Conservation (phyloP, 129 eudicot species). For the Helianthus annuus region HanXRQr2.0-SUNRISE NC_035438.2:83369921-83370420, state of each 20-base stretch:
- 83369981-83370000: too few species aligned
- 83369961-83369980: not conserved
- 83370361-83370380: constrained; percentile 50
- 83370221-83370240: constrained; percentile 66
- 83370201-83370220: constrained; percentile 93
- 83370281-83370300: not conserved
- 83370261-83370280: constrained; percentile 50
- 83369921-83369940: not conserved
- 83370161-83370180: constrained; percentile 67
- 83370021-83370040: too few species aligned
- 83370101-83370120: not conserved
- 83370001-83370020: too few species aligned
- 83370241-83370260: constrained; percentile 76
- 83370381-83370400: constrained; percentile 70
- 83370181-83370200: constrained; percentile 73
- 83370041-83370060: too few species aligned
- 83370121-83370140: not conserved
- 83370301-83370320: not conserved
- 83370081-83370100: too few species aligned
- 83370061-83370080: too few species aligned
- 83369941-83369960: not conserved
- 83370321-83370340: not conserved
- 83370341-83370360: constrained; percentile 44
- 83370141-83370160: constrained; percentile 45
- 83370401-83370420: constrained; percentile 63